Evolutionary conservation across 495 filamentous ascomycete genomes (phyloP).

Genomic region (Xylaria venustula): DNA sequence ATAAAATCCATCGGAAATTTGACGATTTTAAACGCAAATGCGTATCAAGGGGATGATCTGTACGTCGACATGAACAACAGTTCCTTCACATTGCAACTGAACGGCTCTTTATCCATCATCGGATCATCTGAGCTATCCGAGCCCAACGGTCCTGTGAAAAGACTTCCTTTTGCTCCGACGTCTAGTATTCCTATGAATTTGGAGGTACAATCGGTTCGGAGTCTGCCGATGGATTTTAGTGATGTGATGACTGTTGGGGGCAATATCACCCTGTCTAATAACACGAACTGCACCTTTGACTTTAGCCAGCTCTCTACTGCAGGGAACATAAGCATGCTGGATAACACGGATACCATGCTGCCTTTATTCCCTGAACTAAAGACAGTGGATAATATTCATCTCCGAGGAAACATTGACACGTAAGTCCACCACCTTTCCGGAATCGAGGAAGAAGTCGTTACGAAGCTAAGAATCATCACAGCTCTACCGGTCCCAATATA

Average conservation of each 20-base stretch:
- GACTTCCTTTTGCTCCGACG: no score
- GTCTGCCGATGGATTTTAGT: not conserved
- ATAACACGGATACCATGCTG: not conserved
- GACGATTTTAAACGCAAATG: no score
- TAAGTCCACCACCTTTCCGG: not conserved
- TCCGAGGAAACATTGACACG: constrained; percentile 11
- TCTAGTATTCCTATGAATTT: not conserved
- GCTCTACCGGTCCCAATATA: constrained; percentile 4
- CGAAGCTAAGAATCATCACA: not conserved
- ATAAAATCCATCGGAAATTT: no score
- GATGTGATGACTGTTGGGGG: not conserved
- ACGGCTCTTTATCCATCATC: no score
- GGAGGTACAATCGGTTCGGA: not conserved
- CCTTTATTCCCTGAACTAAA: not conserved
- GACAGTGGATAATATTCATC: constrained; percentile 1
- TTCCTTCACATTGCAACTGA: no score
- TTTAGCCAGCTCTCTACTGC: not conserved
- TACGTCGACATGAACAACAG: no score
- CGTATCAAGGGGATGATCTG: no score
- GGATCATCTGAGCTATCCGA: no score
- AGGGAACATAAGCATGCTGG: not conserved
- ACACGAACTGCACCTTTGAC: constrained; percentile 5
- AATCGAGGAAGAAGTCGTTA: not conserved
- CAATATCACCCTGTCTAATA: constrained; percentile 1
- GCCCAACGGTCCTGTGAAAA: no score